Evolutionary conservation across 2,329 filamentous ascomycete genomes (phyloP), one percentile per base, ranked within the genome.

Genomic region (Phaeosphaeria sp.): DNA sequence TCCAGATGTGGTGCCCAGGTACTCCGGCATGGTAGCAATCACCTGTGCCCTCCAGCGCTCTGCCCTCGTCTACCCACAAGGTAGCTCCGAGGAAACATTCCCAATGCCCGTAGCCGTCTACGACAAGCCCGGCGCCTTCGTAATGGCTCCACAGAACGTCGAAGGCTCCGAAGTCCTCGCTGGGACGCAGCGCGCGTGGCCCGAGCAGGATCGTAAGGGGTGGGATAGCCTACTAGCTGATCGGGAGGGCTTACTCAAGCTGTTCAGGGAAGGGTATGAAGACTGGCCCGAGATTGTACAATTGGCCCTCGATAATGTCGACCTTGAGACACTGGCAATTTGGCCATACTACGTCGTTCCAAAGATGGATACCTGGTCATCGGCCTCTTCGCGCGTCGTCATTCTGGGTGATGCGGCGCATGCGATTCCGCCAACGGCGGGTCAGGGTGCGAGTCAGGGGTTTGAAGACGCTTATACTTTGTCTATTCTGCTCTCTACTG

Each of bases 321-420:
- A 49, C n/a, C 40, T 54, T 42, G 60, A 66, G 15, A 57, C 60
- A 3, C 9, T 66, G 48, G 33, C 53, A 2, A 63, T 65, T 33
- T 70, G 64, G 67, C 65, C 66, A 15, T 67, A 57, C 46, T 64
- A 68, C 45, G 52, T 56, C 5, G 68, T 76, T 56, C 39, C 68
- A 52, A 25, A 75, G 68, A 48, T 77, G 55, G 27, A 77, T 67
- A 7, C 81, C 80, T 74, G 71, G 72, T 59, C 63, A 64, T 81
- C 83, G 2, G 81, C 81, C 17, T 60, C 56, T 5, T 77, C 76
- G 2, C 74, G 76, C 39, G 76, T 81, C 11, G 72, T 78, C 0
- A 78, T 89, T 2, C 72, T 86, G 0, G 87, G 87, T 15, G 87
- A 90, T 65, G 86, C 87, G 0, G 87, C 87, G 0, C 87, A 89